Conservation (phyloP, 1,139 yeast genomes). For the Saccharomyces hybrid region DNA sequence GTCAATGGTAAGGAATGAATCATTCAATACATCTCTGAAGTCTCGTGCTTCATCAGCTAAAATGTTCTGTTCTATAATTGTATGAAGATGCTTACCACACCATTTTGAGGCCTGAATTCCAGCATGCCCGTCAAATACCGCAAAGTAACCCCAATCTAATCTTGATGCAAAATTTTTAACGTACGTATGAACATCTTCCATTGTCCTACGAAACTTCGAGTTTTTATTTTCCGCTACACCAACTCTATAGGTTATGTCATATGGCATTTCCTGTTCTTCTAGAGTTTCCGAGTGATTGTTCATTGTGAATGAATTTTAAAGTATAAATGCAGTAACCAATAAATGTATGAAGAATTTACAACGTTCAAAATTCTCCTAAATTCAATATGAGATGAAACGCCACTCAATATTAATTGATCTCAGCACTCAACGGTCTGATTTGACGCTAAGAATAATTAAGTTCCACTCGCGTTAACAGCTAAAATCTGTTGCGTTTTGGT, state of each 20-base stretch:
- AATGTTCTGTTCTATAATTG: constrained; percentile 32
- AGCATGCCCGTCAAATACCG: constrained; percentile 96
- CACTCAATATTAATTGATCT: too few relatives aligned
- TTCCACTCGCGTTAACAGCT: too few relatives aligned
- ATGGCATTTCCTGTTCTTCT: constrained; percentile 6
- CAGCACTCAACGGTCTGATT: not conserved
- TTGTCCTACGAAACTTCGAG: constrained; percentile 68
- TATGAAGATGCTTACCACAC: constrained; percentile 85
- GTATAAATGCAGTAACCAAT: not conserved
- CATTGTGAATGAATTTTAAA: not conserved
- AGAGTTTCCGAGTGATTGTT: not conserved
- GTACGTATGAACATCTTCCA: constrained; percentile 96
- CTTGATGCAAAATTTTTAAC: constrained; percentile 87
- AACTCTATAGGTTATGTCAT: constrained; percentile 58
- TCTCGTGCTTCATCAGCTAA: constrained; percentile 37
- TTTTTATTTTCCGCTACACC: constrained; percentile 94
- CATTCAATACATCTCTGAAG: constrained; percentile 50
- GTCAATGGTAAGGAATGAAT: constrained; percentile 69
- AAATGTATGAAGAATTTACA: not conserved
- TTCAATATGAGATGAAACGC: not conserved
- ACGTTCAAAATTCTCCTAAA: not conserved
- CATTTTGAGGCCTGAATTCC: constrained; percentile 90
- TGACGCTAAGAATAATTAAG: not conserved
- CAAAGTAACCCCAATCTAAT: constrained; percentile 93
- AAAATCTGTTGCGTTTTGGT: not conserved